These are phyloP conservation scores for Abortiporus biennis DNA, from an alignment of 1,284 basidiomycete species.

Conservation along the genomic window DNA sequence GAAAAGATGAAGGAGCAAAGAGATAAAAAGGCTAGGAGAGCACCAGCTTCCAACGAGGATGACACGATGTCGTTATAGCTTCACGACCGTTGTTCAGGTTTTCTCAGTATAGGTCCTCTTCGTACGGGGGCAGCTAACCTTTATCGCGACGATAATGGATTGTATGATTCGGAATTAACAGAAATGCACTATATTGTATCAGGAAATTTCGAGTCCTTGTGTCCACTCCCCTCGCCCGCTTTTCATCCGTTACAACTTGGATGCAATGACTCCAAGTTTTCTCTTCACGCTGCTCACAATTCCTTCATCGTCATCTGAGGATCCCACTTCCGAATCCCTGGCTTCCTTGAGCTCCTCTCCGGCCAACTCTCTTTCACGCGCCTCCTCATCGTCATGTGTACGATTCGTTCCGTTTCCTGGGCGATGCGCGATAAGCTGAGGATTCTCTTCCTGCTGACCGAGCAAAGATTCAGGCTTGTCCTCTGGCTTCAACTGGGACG, in stretches of 20 bases:
- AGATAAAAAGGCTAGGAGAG: slow-evolving; percentile 15
- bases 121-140: too few species aligned
- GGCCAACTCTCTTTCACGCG: not conserved
- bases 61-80: not conserved
- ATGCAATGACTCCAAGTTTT: not conserved
- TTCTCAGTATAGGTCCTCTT: too few species aligned
- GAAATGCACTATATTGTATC: too few species aligned
- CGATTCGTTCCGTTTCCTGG: not conserved
- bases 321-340: not conserved
- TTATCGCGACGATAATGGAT: too few species aligned
- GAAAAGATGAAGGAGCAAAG: slow-evolving; percentile 25
- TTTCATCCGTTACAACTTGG: not conserved
- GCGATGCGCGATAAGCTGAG: slow-evolving; percentile 23
- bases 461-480: slow-evolving; percentile 22
- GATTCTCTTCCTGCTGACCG: slow-evolving; percentile 27
- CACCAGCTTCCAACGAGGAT: not conserved
- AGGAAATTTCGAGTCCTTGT: too few species aligned
- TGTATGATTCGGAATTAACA: too few species aligned
- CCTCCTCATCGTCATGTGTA: too few species aligned
- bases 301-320: not conserved
- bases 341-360: not conserved
- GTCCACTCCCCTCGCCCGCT: not conserved
- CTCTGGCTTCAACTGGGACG: slow-evolving; percentile 21
- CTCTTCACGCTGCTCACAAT: not conserved
- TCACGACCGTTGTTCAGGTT: too few species aligned